Base-by-base conservation (phyloP, 163 green algal genomes). In the Chlorella variabilis region DNA sequence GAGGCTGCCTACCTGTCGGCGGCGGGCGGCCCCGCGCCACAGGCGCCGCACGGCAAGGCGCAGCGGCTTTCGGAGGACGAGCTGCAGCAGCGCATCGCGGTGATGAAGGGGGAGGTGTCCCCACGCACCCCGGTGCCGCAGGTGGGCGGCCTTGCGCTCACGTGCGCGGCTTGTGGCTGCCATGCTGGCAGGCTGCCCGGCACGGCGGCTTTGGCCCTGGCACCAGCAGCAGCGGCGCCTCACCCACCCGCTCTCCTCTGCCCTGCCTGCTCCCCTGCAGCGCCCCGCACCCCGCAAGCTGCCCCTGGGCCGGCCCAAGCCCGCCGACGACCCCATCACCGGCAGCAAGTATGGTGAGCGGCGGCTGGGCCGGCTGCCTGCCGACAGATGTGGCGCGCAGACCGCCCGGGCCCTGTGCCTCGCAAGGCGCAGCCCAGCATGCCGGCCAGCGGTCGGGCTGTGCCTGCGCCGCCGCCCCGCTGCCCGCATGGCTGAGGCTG, bases 11-110 rank as follows among this genome's bases (percentile, higher is more conserved):
- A 66, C 75, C 42, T 82, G 62, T 31, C 65, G 18, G 63, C 48
- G 20, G n/a, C 11, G 54, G 54, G 34, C 42, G 66, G 59, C 41
- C 23, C 54, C 15, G 21, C 31, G 29, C 21, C 38, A 5, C 5
- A 4, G 18, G 23, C 29, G 38, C 20, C 31, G 9, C 33, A 23
- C 51, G 9, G 15, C 23, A 59, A 73, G 31, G 21, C 62, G 0
- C 45, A 42, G 25, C 51, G 51, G 9, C 66, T 87, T 27, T 74
- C 63, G 8, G 82, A 87, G 29, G 82, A 83, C 2, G 82, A 87
- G 61, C 63, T 87, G 45, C 82, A 87, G 82, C 75, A 73, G 62
- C 66, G 67, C 34, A 82, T 87, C 11, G 82, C 75, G 0, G 63
- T 73, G 39, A 78, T 87, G 69, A 87, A 87, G 70, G 75, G 75